Evolutionary conservation across 2,329 filamentous ascomycete species (phyloP).

Genomic region (Claviceps quebecensis): DNA sequence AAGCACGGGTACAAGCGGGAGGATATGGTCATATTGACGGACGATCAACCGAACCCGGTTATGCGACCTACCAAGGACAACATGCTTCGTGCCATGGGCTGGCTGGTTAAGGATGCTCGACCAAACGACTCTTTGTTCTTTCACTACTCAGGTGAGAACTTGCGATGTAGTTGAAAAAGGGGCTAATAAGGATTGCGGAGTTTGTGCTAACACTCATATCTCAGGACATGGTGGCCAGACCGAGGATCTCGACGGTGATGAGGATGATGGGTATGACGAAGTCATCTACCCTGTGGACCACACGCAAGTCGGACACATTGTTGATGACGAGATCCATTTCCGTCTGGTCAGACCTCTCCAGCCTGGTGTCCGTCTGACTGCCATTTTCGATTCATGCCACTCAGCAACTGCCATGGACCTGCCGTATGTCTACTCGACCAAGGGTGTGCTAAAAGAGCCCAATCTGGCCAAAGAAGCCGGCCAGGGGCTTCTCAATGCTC

Average conservation of each 20-base stretch:
- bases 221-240: constrained; percentile 63
- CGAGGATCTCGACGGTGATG: constrained; percentile 58
- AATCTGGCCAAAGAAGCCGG: constrained; percentile 71
- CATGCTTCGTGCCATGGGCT: constrained; percentile 61
- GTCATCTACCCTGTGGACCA: constrained; percentile 70
- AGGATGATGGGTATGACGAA: constrained; percentile 66
- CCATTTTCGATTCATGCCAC: constrained; percentile 73
- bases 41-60: constrained; percentile 56
- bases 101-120: constrained; percentile 56
- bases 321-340: constrained; percentile 66
- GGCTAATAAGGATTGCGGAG: too few species aligned
- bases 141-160: constrained; percentile 49
- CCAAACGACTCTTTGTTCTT: constrained; percentile 68
- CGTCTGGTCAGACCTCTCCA: constrained; percentile 65
- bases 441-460: constrained; percentile 67
- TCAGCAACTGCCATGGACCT: constrained; percentile 65
- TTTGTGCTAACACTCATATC: background rate
- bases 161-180: too few species aligned
- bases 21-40: constrained; percentile 68
- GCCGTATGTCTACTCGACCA: constrained; percentile 68
- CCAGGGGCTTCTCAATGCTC: constrained; percentile 54
- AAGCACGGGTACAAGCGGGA: constrained; percentile 58
- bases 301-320: constrained; percentile 53
- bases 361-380: constrained; percentile 71
- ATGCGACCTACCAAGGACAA: constrained; percentile 64